Evolutionary conservation across 2,329 filamentous ascomycete species (phyloP).

Genomic region (Stachybotrys chlorohalonatus): DNA sequence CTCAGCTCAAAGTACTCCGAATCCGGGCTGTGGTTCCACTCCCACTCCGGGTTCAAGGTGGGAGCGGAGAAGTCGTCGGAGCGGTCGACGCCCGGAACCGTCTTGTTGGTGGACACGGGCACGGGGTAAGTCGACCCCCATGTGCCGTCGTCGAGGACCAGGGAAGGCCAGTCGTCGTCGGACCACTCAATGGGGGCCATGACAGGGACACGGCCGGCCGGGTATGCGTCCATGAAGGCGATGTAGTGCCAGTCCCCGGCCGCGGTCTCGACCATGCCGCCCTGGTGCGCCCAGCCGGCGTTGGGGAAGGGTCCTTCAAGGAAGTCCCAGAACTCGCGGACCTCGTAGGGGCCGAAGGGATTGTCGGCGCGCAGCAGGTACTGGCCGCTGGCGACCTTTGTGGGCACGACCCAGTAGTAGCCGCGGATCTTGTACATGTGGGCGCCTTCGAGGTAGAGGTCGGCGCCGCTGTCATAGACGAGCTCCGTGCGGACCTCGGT

Average conservation of each 20-base stretch:
- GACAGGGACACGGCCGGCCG: conserved; percentile 47
- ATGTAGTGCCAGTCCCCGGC: conserved; percentile 50
- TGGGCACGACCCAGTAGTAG: conserved; percentile 45
- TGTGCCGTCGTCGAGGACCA: conserved; percentile 30
- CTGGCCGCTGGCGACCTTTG: conserved; percentile 32
- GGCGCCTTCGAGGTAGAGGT: conserved; percentile 34
- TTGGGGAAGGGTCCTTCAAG: conserved; percentile 28
- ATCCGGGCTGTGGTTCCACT: conserved; percentile 57
- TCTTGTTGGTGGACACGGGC: conserved; percentile 13
- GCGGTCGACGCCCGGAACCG: conserved; percentile 17
- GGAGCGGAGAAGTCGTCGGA: conserved; percentile 36
- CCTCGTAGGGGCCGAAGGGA: conserved; percentile 45
- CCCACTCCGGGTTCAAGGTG: conserved; percentile 37
- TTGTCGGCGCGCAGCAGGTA: conserved; percentile 40
- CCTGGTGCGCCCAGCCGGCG: conserved; percentile 43
- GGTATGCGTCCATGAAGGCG: conserved; percentile 46
- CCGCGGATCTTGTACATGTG: conserved; percentile 50
- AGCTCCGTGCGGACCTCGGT: conserved; percentile 31
- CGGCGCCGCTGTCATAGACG: conserved; percentile 28
- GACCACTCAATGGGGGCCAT: conserved; percentile 45
- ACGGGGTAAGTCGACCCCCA: conserved; percentile 38
- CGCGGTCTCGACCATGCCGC: conserved; percentile 42
- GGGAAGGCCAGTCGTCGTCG: conserved; percentile 39
- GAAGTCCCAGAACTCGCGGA: conserved; percentile 31
- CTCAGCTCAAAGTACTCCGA: conserved; percentile 31